These are phyloP conservation scores for Leccinellum luteum DNA, from an alignment of 768 basidiomycete genomes.

Conservation along the genomic window DNA sequence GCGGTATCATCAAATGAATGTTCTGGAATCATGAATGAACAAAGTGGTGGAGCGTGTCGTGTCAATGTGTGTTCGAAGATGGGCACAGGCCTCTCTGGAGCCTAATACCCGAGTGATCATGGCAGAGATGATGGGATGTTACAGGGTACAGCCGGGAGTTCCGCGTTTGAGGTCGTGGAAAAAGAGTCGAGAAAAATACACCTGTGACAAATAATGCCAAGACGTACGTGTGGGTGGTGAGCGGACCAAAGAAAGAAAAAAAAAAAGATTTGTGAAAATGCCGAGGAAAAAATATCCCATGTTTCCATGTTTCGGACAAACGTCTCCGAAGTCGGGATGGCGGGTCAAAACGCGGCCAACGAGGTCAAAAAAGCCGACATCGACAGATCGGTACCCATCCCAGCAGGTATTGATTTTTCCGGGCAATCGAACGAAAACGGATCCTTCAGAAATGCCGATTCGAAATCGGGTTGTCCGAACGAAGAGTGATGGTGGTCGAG, in stretches of 20 bases:
- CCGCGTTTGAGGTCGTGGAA: background rate
- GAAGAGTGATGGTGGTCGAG: constrained; percentile 5
- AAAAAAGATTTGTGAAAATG: background rate
- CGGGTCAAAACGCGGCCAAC: constrained; percentile 28
- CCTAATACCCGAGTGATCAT: background rate
- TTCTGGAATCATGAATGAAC: constrained; percentile 10
- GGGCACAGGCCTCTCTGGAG: constrained; percentile 1
- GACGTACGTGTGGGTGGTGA: constrained; percentile 1
- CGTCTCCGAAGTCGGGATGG: background rate
- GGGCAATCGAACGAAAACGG: constrained; percentile 25
- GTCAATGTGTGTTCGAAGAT: constrained; percentile 3
- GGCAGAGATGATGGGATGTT: constrained; percentile 9
- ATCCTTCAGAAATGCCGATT: constrained; percentile 20
- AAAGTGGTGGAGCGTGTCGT: constrained; percentile 2
- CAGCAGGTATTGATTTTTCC: constrained; percentile 19
- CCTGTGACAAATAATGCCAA: constrained; percentile 7
- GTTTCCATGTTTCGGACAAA: background rate
- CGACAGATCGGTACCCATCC: constrained; percentile 25
- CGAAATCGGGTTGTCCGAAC: constrained; percentile 23
- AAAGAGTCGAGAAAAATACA: constrained; percentile 29
- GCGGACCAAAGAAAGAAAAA: constrained; percentile 3
- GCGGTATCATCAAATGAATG: constrained; percentile 3
- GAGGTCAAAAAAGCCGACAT: constrained; percentile 34
- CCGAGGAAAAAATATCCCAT: constrained; percentile 2
- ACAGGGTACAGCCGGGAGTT: constrained; percentile 26